Evolutionary conservation across 2,329 filamentous ascomycete genomes (phyloP), one percentile per base, ranked within the genome.

Genomic region (Aaosphaeria pasadenensis): DNA sequence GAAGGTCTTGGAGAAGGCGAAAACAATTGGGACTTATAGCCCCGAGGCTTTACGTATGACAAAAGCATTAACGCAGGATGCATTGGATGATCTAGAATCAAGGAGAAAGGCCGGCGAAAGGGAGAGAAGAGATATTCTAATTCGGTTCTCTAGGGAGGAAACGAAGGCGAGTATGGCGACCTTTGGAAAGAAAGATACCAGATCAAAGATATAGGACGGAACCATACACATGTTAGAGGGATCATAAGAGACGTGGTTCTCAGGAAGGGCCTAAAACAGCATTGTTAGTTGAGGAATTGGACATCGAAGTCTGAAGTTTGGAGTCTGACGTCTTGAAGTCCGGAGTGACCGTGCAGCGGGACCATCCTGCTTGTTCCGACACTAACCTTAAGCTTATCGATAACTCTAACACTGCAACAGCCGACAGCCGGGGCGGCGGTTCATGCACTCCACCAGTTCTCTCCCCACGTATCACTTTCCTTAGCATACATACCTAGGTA

Each of bases 71-170:
- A 48, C 43, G 4, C 39, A 33, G 31, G 51, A 51, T 17, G 47
- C 50, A 9, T 39, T 31, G 43, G 50, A 50, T 24, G 49, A 55
- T 46, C 1, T 50, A 6, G 52, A 51, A 30, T 49, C 39, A 31
- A 36, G 48, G 48, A 50, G 36, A 46, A 33, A 41, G 51, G 56
- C 56, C 5, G 49, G 48, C 4, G 49, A 52, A 44, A 46, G 51
- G 43, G 52, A 59, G 44, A 43, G 51, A 17, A 44, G 48, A 30
- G 56, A 54, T 46, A 45, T 57, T n/a, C 46, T 56, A 47, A 42
- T 50, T 11, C 40, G 50, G 11, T 51, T 53, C 31, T 45, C 46
- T 28, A 48, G 45, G 28, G 46, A 50, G 36, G 54, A 57, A 13
- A 51, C 48, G 44, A 49, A 58, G 42, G 43, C 36, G 39, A 55